Evolutionary conservation across 768 basidiomycete genomes (phyloP).

Genomic region (Calocybe indica): DNA sequence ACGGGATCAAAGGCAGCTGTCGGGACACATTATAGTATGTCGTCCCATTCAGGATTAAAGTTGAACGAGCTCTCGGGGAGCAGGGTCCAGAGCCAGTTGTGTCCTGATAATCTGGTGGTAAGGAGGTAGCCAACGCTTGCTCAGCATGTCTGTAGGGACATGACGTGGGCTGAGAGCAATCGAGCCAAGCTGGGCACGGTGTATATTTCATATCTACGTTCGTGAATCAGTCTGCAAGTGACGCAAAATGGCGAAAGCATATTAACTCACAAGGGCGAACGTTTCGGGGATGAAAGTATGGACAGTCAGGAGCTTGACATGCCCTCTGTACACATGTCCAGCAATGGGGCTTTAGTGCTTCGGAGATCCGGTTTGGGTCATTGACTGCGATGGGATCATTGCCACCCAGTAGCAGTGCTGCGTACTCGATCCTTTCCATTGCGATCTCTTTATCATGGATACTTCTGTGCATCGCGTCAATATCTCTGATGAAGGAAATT

Average conservation of each 20-base stretch:
- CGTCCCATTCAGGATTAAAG: neutral
- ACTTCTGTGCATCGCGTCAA: conserved; percentile 11
- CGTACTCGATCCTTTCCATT: too few relatives aligned
- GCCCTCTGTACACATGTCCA: conserved; percentile 22
- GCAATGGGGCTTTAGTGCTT: neutral
- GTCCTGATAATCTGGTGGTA: neutral
- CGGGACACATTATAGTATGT: neutral
- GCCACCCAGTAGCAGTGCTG: too few relatives aligned
- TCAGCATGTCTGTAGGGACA: conserved; percentile 24
- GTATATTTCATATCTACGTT: conserved; percentile 26
- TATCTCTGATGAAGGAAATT: conserved; percentile 14
- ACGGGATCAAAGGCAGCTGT: neutral
- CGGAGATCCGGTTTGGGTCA: too few relatives aligned
- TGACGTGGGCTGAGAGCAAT: conserved; percentile 15
- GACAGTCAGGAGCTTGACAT: conserved; percentile 20
- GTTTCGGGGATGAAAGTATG: conserved; percentile 23
- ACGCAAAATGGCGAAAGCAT: neutral
- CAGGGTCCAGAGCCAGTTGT: neutral
- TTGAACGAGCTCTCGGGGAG: too few relatives aligned
- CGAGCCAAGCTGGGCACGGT: conserved; percentile 27
- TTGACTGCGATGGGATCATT: too few relatives aligned
- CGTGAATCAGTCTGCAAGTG: neutral
- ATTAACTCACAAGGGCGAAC: conserved; percentile 24
- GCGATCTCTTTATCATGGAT: conserved; percentile 20
- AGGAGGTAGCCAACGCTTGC: conserved; percentile 4